Evolutionary conservation across 805 yeast genomes (phyloP), one percentile per base, ranked within the genome.

Genomic region (Priceomyces castillae): DNA sequence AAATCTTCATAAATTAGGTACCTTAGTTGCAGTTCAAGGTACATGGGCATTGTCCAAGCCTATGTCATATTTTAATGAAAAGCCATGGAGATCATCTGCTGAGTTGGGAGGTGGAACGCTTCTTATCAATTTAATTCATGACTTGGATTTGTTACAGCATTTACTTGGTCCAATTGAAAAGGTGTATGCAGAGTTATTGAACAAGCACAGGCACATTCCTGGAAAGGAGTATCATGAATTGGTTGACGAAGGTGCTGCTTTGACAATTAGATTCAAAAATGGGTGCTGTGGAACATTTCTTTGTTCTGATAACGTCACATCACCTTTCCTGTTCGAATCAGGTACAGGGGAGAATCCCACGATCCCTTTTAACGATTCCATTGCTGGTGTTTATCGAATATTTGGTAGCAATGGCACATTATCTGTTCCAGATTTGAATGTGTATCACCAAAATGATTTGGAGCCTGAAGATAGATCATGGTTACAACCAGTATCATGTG

Each of bases 321-420:
- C 71, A 9, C 73, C 75, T 1, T 70, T 64, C 43, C 63, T 59
- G 46, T 70, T 70, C 39, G 75, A 69, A 52, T 54, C 60, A 3
- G 72, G 73, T 1, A 69, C 75, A 0, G 74, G 75, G 5, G 75
- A 70, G 48, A 70, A 70, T 46, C 74, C 75, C 2, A 65, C 64
- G 16, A 52, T 70, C 30, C 75, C 75, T 1, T 55, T 49, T 36
- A 50, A 59, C 43, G 54, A 46, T 9, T 57, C 51, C 9, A 45
- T 65, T 14, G 54, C 59, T 19, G 74, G 74, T 2, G 57, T 68
- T 34, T 69, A 69, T 47, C 47, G 74, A 25, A 54, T 69, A 5
- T 69, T 69, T 49, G 74, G 74, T 5, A 53, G 61, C 18, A 47
- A 59, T 18, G 74, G 73, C 6, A 67, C 73, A 7, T 56, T 69